Evolutionary conservation across 164 flowering plant genomes (phyloP), one percentile per base, ranked within the genome.

Genomic region (Aristolochia fimbriata): DNA sequence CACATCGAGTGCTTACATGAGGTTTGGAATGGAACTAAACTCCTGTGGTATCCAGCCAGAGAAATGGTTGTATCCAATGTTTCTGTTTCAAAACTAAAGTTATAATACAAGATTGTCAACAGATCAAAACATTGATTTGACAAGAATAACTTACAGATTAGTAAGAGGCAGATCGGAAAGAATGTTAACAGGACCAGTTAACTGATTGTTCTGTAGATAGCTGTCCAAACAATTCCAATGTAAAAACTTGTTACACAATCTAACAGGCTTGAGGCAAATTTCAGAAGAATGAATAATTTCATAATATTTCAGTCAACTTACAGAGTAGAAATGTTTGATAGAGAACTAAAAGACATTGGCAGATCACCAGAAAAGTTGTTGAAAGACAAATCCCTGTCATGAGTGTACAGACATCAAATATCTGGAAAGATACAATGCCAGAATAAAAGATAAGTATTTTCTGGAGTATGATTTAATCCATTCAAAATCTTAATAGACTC

Each of bases 1-100:
- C 33, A 58, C 21, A 13, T 31, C 31, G 57, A 56, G 52, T 58
- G 58, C 91, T 83, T 77, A 93, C 98, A 70, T 64, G 56, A 93
- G 84, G 62, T 71, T 80, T 48, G 77, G 81, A 48, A 93, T 71
- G 14, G 90, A 80, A n/a, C 17, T 67, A 33, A 89, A 82, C 69
- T 89, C 88, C 64, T 49, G 57, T 25, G 98, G 98, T 59, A 93
- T 80, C 94, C 91, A 93, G 66, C 98, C 98, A 66, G 69, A 81
- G 73, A 89, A 93, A 48, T 76, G 59, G 61, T 92, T 92, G 68
- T 85, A 72, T 52, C 93, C 96, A 47, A 92, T 83, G 75, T 92
- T 84, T 76, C 98, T 92, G 84, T 65, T 59, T 50, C 4, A 49
- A 69, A 67, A 61, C 4, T 30, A 20, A 22, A 20, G 45, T 25